These are phyloP conservation scores for Fagopyrum esculentum DNA, from an alignment of 148 eudicot species.

Conservation along the genomic window DNA sequence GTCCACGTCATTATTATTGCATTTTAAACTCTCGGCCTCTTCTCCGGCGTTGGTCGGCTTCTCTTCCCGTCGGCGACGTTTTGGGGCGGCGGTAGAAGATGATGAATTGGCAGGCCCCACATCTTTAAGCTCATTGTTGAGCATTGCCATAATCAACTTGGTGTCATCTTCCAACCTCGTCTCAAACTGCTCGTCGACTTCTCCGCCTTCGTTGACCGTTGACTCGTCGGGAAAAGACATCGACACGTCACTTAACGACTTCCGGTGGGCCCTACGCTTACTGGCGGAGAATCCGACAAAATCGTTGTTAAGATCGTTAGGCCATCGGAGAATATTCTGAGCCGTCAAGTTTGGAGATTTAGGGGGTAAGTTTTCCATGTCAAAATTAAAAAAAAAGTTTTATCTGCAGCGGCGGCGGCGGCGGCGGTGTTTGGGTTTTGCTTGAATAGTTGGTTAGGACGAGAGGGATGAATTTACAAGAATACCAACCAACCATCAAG, in stretches of 20 bases:
- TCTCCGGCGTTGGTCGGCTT: neutral
- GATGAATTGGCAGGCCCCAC: constrained; percentile 21
- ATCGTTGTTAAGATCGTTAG: constrained; percentile 20
- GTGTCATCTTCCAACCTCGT: constrained; percentile 63
- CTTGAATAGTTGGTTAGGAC: neutral
- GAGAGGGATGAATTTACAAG: neutral
- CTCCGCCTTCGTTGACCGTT: neutral
- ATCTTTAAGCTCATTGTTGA: constrained; percentile 29
- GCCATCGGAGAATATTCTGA: neutral
- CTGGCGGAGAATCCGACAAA: constrained; percentile 71
- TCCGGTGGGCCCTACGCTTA: constrained; percentile 49
- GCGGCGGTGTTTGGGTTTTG: neutral
- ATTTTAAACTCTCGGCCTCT: constrained; percentile 1
- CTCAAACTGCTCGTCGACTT: constrained; percentile 32
- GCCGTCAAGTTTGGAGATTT: constrained; percentile 1
- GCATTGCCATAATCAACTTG: constrained; percentile 56
- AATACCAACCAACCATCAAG: constrained; percentile 7
- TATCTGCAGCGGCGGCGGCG: neutral
- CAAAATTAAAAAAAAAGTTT: neutral
- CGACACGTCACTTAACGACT: constrained; percentile 68
- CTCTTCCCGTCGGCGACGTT: neutral
- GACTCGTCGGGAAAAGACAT: constrained; percentile 49
- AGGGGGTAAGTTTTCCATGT: constrained; percentile 2
- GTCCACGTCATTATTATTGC: neutral
- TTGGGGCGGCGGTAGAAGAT: constrained; percentile 29